Evolutionary conservation across 148 eudicot species (phyloP), one percentile per base, ranked within the genome.

Genomic region (Persicaria tinctoria): DNA sequence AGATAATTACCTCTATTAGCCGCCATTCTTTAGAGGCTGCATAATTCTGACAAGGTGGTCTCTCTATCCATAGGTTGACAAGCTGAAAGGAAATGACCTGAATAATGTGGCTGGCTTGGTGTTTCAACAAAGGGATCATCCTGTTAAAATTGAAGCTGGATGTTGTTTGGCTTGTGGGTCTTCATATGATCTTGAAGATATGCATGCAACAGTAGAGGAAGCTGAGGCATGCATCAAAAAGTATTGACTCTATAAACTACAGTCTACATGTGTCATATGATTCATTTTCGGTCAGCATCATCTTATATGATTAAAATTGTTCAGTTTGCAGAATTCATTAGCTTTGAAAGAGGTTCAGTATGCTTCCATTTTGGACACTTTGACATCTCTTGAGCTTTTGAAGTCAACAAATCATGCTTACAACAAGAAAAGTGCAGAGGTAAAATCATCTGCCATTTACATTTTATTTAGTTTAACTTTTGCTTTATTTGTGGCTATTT

Each of bases 371-470:
- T 82, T 84, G 53, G 84, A 84, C 75, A 91, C 88, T 76, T 62
- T 86, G 79, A 79, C 53, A 55, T 82, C 87, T 75, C 81, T 90
- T 68, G 79, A 86, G 75, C 79, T 85, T 76, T 70, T 90, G 76
- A 79, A 82, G 74, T 82, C 81, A 70, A 74, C 72, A 69, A 77
- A 87, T 53, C 97, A 94, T 86, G 81, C 93, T 46, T 90, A 82
- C 83, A 94, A 90, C 83, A 91, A 90, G 85, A 92, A 83, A 80
- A 84, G 87, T 82, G 98, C 97, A 5, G 86, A 89, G 93, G 98
- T 93, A 74, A 57, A 32, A 27, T 63, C 23, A 27, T 27, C 27
- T 57, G 4, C 46, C 45, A 38, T 63, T 27, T 18, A 18, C 7
- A 59, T 20, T 44, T 32, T 45, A 4, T 32, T 50, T 63, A 32